phyloP scores from a whole-genome alignment of 805 yeast species.

The Cyberlindnera maritima region DNA sequence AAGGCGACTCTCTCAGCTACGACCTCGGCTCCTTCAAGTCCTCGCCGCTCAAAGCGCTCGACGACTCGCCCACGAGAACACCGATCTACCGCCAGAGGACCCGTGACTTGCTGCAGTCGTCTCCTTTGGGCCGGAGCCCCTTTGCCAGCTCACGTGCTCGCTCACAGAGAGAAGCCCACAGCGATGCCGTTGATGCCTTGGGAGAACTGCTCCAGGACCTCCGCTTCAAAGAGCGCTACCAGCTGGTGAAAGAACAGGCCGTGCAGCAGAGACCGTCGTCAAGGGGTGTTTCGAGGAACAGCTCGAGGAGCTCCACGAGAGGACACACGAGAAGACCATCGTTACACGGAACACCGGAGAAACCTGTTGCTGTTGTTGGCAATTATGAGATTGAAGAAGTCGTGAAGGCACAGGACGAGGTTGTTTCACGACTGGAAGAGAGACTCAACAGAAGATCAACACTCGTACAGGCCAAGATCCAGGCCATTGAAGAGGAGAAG shows the following conservation, averaged over 20 bases:
- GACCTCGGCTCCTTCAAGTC: conserved; percentile 8
- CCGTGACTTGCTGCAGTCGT: conserved; percentile 9
- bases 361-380: neutral
- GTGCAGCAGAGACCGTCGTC: neutral
- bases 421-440: conserved; percentile 13
- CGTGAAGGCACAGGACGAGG: conserved; percentile 5
- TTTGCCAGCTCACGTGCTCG: neutral
- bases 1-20: neutral
- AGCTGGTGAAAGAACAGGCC: conserved; percentile 10
- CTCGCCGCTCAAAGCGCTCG: conserved; percentile 22
- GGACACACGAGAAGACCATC: conserved; percentile 15
- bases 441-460: conserved; percentile 11
- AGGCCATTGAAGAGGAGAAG: conserved; percentile 17
- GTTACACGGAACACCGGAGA: neutral
- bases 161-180: neutral
- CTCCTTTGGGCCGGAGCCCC: conserved; percentile 11
- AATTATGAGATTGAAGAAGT: neutral
- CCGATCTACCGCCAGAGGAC: conserved; percentile 5
- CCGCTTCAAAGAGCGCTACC: conserved; percentile 19
- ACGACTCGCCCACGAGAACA: conserved; percentile 18
- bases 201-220: conserved; percentile 19
- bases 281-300: neutral
- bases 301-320: conserved; percentile 7
- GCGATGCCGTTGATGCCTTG: conserved; percentile 12
- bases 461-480: conserved; percentile 16